Evolutionary conservation across 2,329 filamentous ascomycete genomes (phyloP), one percentile per base, ranked within the genome.

Genomic region (Fusarium siculi): DNA sequence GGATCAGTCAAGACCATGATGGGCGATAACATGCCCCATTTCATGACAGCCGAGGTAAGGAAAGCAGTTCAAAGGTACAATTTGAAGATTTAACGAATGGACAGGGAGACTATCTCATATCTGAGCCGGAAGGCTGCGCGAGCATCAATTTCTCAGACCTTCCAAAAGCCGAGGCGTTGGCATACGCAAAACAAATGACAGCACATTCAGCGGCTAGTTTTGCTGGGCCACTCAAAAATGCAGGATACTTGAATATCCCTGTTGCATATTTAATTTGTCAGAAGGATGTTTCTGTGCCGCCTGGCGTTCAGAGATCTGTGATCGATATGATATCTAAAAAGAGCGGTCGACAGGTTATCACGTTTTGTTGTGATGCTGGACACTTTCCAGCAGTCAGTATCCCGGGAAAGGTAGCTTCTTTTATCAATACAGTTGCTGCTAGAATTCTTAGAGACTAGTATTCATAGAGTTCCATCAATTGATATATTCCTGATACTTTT

Each of bases 381-480:
- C 52, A 55, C 25, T 55, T 55, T 42, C 52, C 52, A 4, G 14
- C 21, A 6, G 21, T 55, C 21, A 42, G 52, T 10, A 4, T n/a
- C 11, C 25, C 52, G 0, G 25, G 4, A 0, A 14, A 19, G 28
- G 11, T 30, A 15, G 21, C 52, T 2, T 42, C 5, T 32, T 32
- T 32, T 3, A 42, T 55, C 4, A 15, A 19, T 5, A 10, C 9
- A 3, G 11, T 55, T 30, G 15, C 25, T 10, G 6, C 5, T 4
- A 7, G 18, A 19, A 14, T 2, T 8, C 0, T 18, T n/a, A 0
- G 1, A 15, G 4, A 42, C 5, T 30, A 19, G 15, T 8, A 1
- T 3, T 5, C 4, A 30, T 28, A 3, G 9, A 39, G 9, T n/a
- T 2, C 5, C 14, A 18, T 18, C 2, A 9, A 28, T 39, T 2